A percentile compares a stretch with the other conserved stretches of the same genome.
Evolutionary conservation across 495 filamentous ascomycete species (phyloP).

Genomic region (Trichodelitschia bisporula): DNA sequence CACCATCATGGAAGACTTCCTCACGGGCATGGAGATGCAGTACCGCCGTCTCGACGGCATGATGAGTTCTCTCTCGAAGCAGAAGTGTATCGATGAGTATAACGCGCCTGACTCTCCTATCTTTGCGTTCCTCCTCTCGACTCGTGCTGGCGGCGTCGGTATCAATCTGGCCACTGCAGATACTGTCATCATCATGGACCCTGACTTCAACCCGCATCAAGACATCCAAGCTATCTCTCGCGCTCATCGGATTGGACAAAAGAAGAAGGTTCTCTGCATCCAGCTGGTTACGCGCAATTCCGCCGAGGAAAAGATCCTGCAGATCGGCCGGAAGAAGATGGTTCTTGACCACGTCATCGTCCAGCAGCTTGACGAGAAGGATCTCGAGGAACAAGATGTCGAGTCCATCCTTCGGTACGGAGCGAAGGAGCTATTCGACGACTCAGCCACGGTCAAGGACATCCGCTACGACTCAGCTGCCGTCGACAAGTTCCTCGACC

Average conservation of each 20-base stretch:
- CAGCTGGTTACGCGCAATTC: conserved; percentile 74
- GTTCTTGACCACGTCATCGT: conserved; percentile 83
- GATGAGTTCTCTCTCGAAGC: conserved; percentile 58
- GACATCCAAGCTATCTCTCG: conserved; percentile 89
- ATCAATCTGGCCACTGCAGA: conserved; percentile 96
- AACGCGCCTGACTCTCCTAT: conserved; percentile 62
- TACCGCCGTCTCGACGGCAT: conserved; percentile 73
- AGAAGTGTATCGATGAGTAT: conserved; percentile 79
- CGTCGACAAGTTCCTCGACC: conserved; percentile 71
- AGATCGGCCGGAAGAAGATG: conserved; percentile 90
- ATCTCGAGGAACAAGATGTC: conserved; percentile 47
- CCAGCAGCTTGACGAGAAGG: conserved; percentile 60
- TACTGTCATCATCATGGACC: conserved; percentile 95
- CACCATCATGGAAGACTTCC: conserved; percentile 77
- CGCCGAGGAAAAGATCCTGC: conserved; percentile 86
- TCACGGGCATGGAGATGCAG: conserved; percentile 38
- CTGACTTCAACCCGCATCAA: conserved; percentile 95
- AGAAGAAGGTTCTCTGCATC: conserved; percentile 85
- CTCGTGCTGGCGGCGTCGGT: conserved; percentile 81
- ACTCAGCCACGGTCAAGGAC: conserved; percentile 28
- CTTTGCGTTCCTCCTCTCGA: conserved; percentile 82
- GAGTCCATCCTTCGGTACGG: conserved; percentile 80
- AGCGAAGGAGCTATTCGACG: conserved; percentile 61
- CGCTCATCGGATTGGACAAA: conserved; percentile 87
- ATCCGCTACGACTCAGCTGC: conserved; percentile 59